These are phyloP conservation scores for Coffea humblotiana DNA, from an alignment of 305 asterid species.

Conservation along the genomic window DNA sequence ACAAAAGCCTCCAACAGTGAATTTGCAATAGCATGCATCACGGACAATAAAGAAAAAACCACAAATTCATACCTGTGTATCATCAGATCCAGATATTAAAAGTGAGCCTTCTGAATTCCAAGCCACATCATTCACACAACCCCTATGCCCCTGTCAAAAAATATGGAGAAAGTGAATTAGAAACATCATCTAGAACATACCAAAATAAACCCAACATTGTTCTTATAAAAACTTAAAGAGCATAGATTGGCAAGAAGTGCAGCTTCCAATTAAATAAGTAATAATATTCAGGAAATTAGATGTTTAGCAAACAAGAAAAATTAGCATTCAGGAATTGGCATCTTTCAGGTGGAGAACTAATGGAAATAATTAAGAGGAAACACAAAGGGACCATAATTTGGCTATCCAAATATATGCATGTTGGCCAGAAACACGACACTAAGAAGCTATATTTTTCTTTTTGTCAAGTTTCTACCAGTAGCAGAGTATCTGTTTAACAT, in stretches of 20 bases:
- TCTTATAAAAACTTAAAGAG: neutral
- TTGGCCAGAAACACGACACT: neutral
- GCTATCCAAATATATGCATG: neutral
- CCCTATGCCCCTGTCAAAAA: constrained; percentile 76
- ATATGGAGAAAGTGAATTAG: constrained; percentile 8
- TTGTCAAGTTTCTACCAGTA: neutral
- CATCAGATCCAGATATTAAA: constrained; percentile 97
- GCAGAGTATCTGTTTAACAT: neutral
- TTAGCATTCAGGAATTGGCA: constrained; percentile 2
- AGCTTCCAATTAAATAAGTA: neutral
- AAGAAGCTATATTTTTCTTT: neutral
- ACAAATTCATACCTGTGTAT: constrained; percentile 66
- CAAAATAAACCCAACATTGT: neutral
- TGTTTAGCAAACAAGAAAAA: constrained; percentile 6
- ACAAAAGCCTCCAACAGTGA: neutral
- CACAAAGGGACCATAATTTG: neutral
- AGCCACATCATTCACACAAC: constrained; percentile 91
- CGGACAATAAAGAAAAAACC: neutral
- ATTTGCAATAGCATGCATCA: neutral
- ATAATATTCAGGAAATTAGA: neutral
- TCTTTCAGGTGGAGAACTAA: neutral
- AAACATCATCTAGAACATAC: neutral
- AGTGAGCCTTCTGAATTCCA: constrained; percentile 94
- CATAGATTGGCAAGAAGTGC: neutral
- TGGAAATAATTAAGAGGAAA: neutral